Evolutionary conservation across 1,284 basidiomycete genomes (phyloP), one percentile per base, ranked within the genome.

Genomic region (Pascua sp.): DNA sequence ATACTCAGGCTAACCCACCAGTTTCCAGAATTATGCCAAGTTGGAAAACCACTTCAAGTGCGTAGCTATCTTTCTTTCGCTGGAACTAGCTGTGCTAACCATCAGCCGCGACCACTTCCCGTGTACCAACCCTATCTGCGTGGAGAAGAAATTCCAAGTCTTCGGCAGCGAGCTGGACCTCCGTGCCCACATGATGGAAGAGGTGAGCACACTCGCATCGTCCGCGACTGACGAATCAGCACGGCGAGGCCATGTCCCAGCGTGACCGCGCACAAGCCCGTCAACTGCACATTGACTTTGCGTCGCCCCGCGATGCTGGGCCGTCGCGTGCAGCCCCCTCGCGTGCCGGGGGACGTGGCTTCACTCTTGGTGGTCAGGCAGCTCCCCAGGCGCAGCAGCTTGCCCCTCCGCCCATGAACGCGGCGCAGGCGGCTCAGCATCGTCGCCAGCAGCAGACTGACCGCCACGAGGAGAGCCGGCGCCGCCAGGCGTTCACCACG

Each of bases 61-160:
- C 63, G 67, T 58, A 4, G 4, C 4, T 41, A 17, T 24, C n/a
- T 16, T 36, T 12, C 11, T 43, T 12, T 49, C 44, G 41, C 44
- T 32, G 18, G 56, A 44, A 55, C 58, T 42, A 56, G 50, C 46
- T 62, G 61, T 54, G 16, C 44, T 52, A 16, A 44, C 54, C 24
- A 11, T 43, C 65, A 77, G 77, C 53, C 66, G 76, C 40, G 76
- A 76, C 36, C 95, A 98, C 75, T 84, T 83, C 73, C 85, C 90
- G 4, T 98, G 95, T 73, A 81, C 78, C 5, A 85, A 91, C 56
- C 67, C 84, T 0, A 73, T 81, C 39, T 98, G 95, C 72, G 83
- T 89, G 42, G 86, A 86, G 15, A 86, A 86, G 67, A 97, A 96
- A 77, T 98, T 98, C 67, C 89, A 98, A 51, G 95, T 98, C 13